These are phyloP conservation scores for Porcisia hertigi DNA, from an alignment of 208 protist species.

Conservation along the genomic window DNA sequence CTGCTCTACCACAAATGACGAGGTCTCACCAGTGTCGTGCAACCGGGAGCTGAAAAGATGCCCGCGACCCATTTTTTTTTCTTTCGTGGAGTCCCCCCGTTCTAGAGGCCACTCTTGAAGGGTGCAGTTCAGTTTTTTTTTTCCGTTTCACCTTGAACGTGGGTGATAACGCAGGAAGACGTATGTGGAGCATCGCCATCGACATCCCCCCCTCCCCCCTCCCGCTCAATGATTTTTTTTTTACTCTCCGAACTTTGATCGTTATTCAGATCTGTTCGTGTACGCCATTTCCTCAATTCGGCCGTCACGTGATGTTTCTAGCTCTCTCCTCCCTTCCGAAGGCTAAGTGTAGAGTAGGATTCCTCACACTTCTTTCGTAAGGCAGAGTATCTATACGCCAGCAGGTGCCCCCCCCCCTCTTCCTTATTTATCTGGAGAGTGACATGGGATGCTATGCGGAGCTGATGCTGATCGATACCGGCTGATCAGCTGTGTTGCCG, in stretches of 20 bases:
- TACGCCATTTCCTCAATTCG: not conserved
- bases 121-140: not conserved
- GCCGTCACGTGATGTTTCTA: not conserved
- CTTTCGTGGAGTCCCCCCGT: not conserved
- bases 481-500: not conserved
- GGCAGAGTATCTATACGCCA: not conserved
- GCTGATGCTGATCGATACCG: not conserved
- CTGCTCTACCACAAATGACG: not conserved
- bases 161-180: not conserved
- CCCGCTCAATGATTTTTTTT: not conserved
- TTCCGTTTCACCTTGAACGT: not conserved
- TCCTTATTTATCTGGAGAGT: constrained; percentile 15
- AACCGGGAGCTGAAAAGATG: not conserved
- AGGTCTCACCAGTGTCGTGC: not conserved
- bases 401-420: not conserved
- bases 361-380: not conserved
- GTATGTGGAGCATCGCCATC: not conserved
- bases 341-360: not conserved
- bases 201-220: not conserved
- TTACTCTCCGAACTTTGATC: not conserved
- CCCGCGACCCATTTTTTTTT: too few species aligned
- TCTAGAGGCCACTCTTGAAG: too few species aligned
- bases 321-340: not conserved
- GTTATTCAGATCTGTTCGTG: too few species aligned
- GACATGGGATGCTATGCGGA: not conserved